Base-by-base conservation (phyloP, 1,284 basidiomycete species). In the Trichosporon faecale region DNA sequence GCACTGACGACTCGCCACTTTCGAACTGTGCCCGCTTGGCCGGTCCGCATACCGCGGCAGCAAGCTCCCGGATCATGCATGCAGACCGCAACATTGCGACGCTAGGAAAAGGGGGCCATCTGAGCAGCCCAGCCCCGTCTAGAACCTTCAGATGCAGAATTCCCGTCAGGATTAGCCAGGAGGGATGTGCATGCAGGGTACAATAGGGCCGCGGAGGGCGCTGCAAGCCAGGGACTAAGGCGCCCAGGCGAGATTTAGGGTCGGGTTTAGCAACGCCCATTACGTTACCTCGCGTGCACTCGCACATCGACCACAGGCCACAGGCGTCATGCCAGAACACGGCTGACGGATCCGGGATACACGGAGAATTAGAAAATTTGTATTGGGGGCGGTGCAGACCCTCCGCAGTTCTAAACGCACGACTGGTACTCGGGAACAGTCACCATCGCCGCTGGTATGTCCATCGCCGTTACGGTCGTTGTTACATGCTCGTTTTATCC, bases 241-340 rank as follows among this genome's bases (percentile, higher is more conserved):
- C 44, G 44, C 44, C 44, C 49, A 52, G 49, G 49, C 23, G 49
- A 52, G 49, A 52, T 52, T 52, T 52, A 52, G 49, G 49, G 49
- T 52, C 49, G 11, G 21, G 49, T n/a, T 21, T 21, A 44, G 49
- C 23, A 23, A 23, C 21, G 49, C 49, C 23, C 23, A 52, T 52
- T 52, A 52, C 49, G 49, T 52, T 52, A 52, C 49, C n/a, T 52
- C 49, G 49, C 23, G 49, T 52, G 49, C 49, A 4, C n/a, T 40
- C 37, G 11, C 37, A 40, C n/a, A 35, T 46, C 44, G 9, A n/a
- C n/a, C 40, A 11, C 7, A 44, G 6, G 16, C 40, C 6, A 44
- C 40, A 33, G 33, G 33, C 33, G 9, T 33, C 33, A 33, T 5
- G 33, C 5, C 33, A 33, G 40, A 44, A 44, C 40, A 44, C n/a